Conservation (phyloP, 257 asterid genomes). For the Forsythia viridissima region DNA sequence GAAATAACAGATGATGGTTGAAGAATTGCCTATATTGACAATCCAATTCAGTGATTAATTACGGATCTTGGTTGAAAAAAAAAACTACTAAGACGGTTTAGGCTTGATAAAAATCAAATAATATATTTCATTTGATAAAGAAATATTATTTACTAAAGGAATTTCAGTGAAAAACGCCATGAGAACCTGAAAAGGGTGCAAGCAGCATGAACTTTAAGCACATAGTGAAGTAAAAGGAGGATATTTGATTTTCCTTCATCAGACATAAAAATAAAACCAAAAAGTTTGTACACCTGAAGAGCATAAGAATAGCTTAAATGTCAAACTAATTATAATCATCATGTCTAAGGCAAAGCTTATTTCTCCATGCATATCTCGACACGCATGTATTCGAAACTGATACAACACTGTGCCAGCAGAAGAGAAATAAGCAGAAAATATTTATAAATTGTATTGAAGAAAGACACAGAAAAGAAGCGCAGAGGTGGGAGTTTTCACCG, state of each 20-base stretch:
- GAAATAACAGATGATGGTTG: neutral
- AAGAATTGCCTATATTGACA: neutral
- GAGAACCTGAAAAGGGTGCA: neutral
- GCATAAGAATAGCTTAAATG: neutral
- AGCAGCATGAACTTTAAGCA: neutral
- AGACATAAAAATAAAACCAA: neutral
- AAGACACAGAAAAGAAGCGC: neutral
- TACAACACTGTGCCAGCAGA: conserved; percentile 6
- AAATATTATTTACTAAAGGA: neutral
- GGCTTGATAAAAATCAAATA: neutral
- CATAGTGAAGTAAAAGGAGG: neutral
- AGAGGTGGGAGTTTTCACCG: conserved; percentile 39
- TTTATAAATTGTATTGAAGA: neutral
- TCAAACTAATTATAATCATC: neutral
- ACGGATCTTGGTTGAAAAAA: neutral
- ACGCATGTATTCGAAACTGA: conserved; percentile 1
- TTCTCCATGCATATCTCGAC: neutral
- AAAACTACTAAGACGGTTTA: neutral
- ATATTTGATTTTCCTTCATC: neutral
- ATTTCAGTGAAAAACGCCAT: neutral
- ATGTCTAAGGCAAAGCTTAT: neutral
- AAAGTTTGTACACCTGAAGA: neutral
- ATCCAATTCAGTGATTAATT: neutral
- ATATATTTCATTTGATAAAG: neutral
- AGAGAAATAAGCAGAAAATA: conserved; percentile 5